Base-by-base conservation (phyloP, 2,329 filamentous ascomycete species). In the Emmonsia crescens region DNA sequence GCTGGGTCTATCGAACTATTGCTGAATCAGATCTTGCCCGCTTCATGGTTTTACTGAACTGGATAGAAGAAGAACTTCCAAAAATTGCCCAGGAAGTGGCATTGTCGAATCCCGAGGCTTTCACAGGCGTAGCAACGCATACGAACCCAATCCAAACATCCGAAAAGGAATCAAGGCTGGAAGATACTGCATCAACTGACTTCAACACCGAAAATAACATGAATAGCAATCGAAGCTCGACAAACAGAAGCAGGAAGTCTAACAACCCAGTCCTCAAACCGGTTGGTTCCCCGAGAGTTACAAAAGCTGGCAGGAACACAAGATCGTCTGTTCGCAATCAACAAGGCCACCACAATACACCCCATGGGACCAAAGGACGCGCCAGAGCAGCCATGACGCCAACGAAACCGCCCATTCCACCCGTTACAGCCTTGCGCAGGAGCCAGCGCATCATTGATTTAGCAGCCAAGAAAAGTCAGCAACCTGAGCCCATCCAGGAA, bases 41-140 rank as follows among this genome's bases (percentile, higher is more conserved):
- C 27, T 59, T 59, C 46, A 58, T 52, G 60, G 9, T 54, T 40
- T 59, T 51, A 33, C 44, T 62, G 33, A 59, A 54, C 40, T 61
- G 60, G 48, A 62, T 62, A 42, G 60, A 62, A 56, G 3, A 59
- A 40, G 40, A 62, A 24, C 44, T 62, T 54, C 38, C 60, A 52
- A 40, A 58, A 54, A 54, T 62, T 24, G 60, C 54, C 40, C 60
- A 44, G 38, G 55, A 62, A 46, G 52, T 19, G 27, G 52, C 40
- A 51, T 27, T 58, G 42, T 57, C 55, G 31, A 36, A 48, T n/a
- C 19, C 42, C 12, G 40, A 57, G 27, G 46, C 40, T 51, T 40
- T 29, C n/a, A 33, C 27, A 49, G 29, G 51, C 8, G n/a, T 42
- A 31, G 40, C 31, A 14, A 21, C 9, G 33, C 6, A 19, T 42